Base-by-base conservation (phyloP, 352 stramenopile genomes). In the Globisporangium spinosum region DNA sequence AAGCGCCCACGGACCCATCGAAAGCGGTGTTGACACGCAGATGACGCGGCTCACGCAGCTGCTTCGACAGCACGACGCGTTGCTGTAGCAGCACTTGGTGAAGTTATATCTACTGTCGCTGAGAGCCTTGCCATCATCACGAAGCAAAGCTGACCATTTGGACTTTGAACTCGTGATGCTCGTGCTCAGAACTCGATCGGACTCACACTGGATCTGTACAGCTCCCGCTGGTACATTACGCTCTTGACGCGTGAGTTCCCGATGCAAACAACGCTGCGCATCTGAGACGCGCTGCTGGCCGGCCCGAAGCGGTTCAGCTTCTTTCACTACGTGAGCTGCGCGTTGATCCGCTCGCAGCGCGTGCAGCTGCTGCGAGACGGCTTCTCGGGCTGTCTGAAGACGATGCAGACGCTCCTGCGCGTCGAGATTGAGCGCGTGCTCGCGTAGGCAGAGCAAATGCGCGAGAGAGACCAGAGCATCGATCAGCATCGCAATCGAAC, bases 171-270 rank as follows among this genome's bases (percentile, higher is more conserved):
- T 38, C 12, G 32, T 38, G 1, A 43, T 43, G 3, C 12, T 17
- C 12, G 22, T 59, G 17, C 25, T 15, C 35, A 91, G 80, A 92
- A 92, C 64, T 90, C 78, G 1, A 77, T 92, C 1, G 82, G 74
- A 0, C 57, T 90, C 40, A 80, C 79, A 1, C 73, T 82, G 3
- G 80, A 90, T 45, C 77, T 89, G 49, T 90, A 90, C 69, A 90
- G 73, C 58, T 81, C 89, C 47, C 82, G 80, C 4, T 92, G 83
- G 83, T 92, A 90, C 74, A 90, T 87, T 75, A 85, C 80, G 22
- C 78, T 91, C 0, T 64, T 91, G 10, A 66, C 75, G 0, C 79
- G 82, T 13, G 81, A 92, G 54, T 90, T 92, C n/a, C 49, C 76
- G 9, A 89, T 92, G 70, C 22, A 55, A 2, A 65, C 68, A 23